phyloP scores from a whole-genome alignment of 2,329 filamentous ascomycete species.

The Elsinoe fawcettii region DNA sequence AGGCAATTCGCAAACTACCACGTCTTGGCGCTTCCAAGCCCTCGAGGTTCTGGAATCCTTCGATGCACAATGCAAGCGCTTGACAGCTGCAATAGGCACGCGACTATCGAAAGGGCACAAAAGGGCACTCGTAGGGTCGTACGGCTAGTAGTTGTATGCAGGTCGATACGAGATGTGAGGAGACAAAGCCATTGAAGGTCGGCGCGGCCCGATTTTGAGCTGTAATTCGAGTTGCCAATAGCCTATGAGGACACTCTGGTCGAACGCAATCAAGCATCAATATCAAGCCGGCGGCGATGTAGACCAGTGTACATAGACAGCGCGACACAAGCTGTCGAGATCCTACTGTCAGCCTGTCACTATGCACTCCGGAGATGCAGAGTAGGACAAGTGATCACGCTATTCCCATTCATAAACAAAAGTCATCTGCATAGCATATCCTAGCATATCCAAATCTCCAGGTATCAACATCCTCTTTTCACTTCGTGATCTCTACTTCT shows the following conservation, averaged over 20 bases:
- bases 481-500: conserved; percentile 20
- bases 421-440: neutral
- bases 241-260: neutral
- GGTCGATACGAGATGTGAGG: neutral
- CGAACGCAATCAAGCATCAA: neutral
- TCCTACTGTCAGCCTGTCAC: too few species aligned
- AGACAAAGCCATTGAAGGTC: neutral
- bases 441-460: neutral
- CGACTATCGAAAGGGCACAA: neutral
- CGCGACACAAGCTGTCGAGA: too few species aligned
- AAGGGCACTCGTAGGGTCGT: neutral
- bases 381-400: neutral
- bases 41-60: neutral
- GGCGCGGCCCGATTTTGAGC: neutral
- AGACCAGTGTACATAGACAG: neutral
- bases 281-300: neutral
- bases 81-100: neutral
- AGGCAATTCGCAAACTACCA: neutral
- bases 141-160: neutral
- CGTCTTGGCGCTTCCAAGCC: neutral
- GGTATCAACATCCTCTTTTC: neutral
- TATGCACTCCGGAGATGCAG: too few species aligned
- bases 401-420: neutral
- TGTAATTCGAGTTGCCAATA: neutral
- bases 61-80: neutral